Conservation (phyloP, 495 filamentous ascomycete genomes). For the Aspergillus bridgeri region DNA sequence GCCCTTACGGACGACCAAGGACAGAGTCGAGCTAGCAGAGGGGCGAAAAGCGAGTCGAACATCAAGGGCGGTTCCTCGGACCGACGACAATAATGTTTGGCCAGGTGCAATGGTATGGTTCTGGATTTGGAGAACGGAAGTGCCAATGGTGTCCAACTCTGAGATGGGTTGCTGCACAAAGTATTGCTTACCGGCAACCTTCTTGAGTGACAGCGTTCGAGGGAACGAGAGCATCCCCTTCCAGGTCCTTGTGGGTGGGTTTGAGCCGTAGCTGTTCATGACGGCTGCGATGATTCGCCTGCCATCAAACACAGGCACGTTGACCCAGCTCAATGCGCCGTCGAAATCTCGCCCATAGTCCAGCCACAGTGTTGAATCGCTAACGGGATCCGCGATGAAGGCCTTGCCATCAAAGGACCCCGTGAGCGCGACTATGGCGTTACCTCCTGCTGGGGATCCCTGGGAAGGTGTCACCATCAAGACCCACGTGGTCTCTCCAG, state of each 20-base stretch:
- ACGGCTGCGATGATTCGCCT: constrained; percentile 6
- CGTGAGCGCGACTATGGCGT: constrained; percentile 8
- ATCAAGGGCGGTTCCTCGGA: constrained; percentile 4
- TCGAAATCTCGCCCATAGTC: constrained; percentile 15
- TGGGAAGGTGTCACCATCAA: constrained; percentile 2
- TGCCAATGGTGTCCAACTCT: background rate
- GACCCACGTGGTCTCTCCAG: constrained; percentile 6
- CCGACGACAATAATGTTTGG: background rate
- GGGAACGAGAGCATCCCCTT: constrained; percentile 14
- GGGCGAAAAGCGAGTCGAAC: background rate
- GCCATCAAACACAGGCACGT: constrained; percentile 4
- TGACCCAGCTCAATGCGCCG: constrained; percentile 9
- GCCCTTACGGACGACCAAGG: constrained; percentile 4
- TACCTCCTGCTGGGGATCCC: constrained; percentile 11
- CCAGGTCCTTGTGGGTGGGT: constrained; percentile 12
- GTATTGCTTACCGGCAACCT: background rate
- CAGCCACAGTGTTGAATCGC: constrained; percentile 1
- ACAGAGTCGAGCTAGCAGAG: background rate
- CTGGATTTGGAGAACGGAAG: background rate
- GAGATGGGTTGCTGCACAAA: constrained; percentile 8
- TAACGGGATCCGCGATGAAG: constrained; percentile 5
- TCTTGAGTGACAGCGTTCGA: constrained; percentile 7
- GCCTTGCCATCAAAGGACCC: constrained; percentile 7
- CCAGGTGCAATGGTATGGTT: constrained; percentile 7
- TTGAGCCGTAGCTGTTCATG: constrained; percentile 9